Base-by-base conservation (phyloP, 1,139 yeast genomes). In the Geotrichum klebahnii region DNA sequence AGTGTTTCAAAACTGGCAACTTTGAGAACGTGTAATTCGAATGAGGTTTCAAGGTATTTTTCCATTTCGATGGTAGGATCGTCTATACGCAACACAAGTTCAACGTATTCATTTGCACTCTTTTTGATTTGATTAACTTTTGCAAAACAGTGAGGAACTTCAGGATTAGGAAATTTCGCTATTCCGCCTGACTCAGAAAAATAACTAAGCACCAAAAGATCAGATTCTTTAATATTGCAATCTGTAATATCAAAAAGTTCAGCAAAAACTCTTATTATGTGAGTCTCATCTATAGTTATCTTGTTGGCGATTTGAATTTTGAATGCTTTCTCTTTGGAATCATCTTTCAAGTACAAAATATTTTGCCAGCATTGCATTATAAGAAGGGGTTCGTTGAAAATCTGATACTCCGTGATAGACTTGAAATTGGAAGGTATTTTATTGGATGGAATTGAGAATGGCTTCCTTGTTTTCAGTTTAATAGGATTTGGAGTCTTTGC, bases 311-410 rank as follows among this genome's bases (percentile, higher is more conserved):
- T 23, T 9, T 44, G 37, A 14, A 48, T 48, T 37, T 78, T 77
- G 63, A 92, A 84, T 0, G 96, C 90, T 53, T 80, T 82, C 26
- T 78, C 79, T 1, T 76, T 75, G n/a, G 40, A 47, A 20, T 87
- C 79, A 48, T 78, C 79, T 58, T 84, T 82, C 0, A 92, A 80
- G 2, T 87, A 76, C 56, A 80, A 83, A 33, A 94, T 78, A 0
- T 89, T 86, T 62, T 90, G 96, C 97, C 97, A 94, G 57, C 96
- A 86, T 70, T 94, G 98, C 41, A 90, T 69, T 68, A 90, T 71
- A 42, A 94, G 70, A 42, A 94, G 71, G 0, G 98, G 97, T 58
- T 82, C 88, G 62, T 87, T 84, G 0, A 78, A 73, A 33, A 73
- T 70, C 45, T 76, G 77, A 62, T 94, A 94, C 5, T 84, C 88